Evolutionary conservation across 2,329 filamentous ascomycete genomes (phyloP).

Genomic region (Cladosporium sphaerospermum): DNA sequence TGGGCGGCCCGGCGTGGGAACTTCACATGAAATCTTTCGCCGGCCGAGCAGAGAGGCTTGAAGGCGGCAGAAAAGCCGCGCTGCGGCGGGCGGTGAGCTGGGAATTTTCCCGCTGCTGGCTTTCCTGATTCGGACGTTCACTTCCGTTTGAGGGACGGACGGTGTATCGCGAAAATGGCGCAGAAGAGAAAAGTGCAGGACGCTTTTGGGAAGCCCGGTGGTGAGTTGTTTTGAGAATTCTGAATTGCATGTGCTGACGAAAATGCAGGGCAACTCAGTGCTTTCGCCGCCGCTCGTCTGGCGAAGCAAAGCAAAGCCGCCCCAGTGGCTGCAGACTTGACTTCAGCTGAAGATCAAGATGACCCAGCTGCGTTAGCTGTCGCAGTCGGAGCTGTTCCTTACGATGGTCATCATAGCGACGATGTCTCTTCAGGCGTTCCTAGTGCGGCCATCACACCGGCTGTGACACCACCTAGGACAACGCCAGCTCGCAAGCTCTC

Average conservation of each 20-base stretch:
- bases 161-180: constrained; percentile 17
- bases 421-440: constrained; percentile 1
- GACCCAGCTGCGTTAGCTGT: constrained; percentile 9
- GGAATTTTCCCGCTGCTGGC: constrained; percentile 11
- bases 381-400: constrained; percentile 17
- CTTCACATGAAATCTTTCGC: constrained; percentile 12
- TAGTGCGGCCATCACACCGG: constrained; percentile 6
- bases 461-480: constrained; percentile 1
- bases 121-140: constrained; percentile 8
- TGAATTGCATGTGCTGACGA: neutral
- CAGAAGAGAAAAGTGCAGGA: constrained; percentile 30
- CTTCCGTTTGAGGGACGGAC: constrained; percentile 4
- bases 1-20: neutral
- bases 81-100: constrained; percentile 11
- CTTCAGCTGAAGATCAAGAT: neutral
- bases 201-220: constrained; percentile 23
- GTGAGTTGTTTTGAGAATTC: constrained; percentile 2
- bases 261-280: constrained; percentile 25
- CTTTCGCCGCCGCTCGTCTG: constrained; percentile 26
- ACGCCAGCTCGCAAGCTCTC: constrained; percentile 13
- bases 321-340: neutral
- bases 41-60: constrained; percentile 2
- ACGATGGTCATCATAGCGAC: constrained; percentile 16
- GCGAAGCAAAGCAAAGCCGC: constrained; percentile 15
- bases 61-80: constrained; percentile 5